Conservation (phyloP, 108 stramenopile genomes). For the Nitzschia inconspicua region DNA sequence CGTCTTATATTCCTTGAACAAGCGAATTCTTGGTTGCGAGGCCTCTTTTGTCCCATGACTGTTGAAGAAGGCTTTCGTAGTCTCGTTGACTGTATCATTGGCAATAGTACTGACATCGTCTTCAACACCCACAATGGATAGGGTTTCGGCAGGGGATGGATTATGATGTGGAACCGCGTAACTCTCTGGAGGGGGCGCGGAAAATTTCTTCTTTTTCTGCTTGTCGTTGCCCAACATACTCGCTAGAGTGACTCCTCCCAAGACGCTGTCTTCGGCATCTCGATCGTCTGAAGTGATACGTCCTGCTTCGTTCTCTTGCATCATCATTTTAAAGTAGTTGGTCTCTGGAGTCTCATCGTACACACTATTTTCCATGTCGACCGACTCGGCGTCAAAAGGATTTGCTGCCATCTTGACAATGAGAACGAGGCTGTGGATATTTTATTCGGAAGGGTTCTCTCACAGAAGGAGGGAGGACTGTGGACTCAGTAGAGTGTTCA, state of each 20-base stretch:
- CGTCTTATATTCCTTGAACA: slow-evolving; percentile 9
- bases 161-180: not conserved
- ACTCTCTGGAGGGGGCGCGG: not conserved
- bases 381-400: not conserved
- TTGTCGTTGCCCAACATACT: slow-evolving; percentile 1
- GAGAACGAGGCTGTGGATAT: too few species aligned
- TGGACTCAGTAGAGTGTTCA: too few species aligned
- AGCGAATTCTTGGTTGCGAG: slow-evolving; percentile 4
- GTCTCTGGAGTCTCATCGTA: slow-evolving; percentile 2
- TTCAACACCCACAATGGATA: slow-evolving; percentile 20
- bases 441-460: too few species aligned
- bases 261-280: slow-evolving; percentile 12
- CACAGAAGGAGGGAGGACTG: too few species aligned
- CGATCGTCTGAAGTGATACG: not conserved
- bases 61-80: slow-evolving; percentile 2
- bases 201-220: not conserved
- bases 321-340: slow-evolving; percentile 16
- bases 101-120: slow-evolving; percentile 36
- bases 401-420: too few species aligned
- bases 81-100: slow-evolving; percentile 27
- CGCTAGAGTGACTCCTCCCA: slow-evolving; percentile 7
- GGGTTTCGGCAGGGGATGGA: too few species aligned
- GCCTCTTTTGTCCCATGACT: not conserved
- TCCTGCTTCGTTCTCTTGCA: slow-evolving; percentile 6
- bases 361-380: not conserved